Percentiles rank a stretch among this genome's conserved stretches.
Evolutionary conservation across 768 basidiomycete genomes (phyloP).

Genomic region (Leucogyrophana mollusca): DNA sequence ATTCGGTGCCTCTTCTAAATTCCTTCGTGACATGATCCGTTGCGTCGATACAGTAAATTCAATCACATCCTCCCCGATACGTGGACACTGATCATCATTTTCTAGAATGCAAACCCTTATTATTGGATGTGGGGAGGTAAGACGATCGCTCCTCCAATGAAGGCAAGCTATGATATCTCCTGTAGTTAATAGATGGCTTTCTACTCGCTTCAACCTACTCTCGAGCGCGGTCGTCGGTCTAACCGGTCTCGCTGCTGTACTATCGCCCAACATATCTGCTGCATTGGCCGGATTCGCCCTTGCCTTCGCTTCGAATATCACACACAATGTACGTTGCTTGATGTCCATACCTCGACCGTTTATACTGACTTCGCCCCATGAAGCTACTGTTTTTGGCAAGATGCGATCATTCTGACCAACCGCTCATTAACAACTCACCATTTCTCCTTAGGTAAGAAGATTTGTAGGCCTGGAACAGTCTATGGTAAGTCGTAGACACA

Average conservation of each 20-base stretch:
- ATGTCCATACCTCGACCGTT: neutral
- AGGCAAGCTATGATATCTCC: slow-evolving; percentile 8
- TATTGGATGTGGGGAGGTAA: slow-evolving; percentile 92
- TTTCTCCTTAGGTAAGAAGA: slow-evolving; percentile 52
- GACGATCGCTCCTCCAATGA: slow-evolving; percentile 9
- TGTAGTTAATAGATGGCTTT: slow-evolving; percentile 87
- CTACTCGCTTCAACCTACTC: slow-evolving; percentile 82
- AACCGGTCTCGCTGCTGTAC: slow-evolving; percentile 64
- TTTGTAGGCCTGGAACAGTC: slow-evolving; percentile 90
- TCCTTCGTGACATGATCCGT: slow-evolving; percentile 79
- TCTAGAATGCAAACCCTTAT: slow-evolving; percentile 64
- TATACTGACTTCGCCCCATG: slow-evolving; percentile 14
- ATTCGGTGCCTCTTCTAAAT: slow-evolving; percentile 87
- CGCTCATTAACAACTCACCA: no score
- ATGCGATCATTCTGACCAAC: neutral
- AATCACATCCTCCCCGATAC: neutral
- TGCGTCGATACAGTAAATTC: slow-evolving; percentile 73
- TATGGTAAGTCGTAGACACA: slow-evolving; percentile 55
- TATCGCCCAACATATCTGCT: slow-evolving; percentile 72
- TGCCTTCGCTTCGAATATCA: slow-evolving; percentile 78
- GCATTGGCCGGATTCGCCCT: slow-evolving; percentile 85
- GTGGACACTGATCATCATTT: slow-evolving; percentile 1
- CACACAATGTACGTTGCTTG: slow-evolving; percentile 52
- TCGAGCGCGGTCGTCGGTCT: slow-evolving; percentile 72
- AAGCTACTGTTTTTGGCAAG: slow-evolving; percentile 62